Conservation (phyloP, 1,284 basidiomycete species). For the Puccinia novopanici region DNA sequence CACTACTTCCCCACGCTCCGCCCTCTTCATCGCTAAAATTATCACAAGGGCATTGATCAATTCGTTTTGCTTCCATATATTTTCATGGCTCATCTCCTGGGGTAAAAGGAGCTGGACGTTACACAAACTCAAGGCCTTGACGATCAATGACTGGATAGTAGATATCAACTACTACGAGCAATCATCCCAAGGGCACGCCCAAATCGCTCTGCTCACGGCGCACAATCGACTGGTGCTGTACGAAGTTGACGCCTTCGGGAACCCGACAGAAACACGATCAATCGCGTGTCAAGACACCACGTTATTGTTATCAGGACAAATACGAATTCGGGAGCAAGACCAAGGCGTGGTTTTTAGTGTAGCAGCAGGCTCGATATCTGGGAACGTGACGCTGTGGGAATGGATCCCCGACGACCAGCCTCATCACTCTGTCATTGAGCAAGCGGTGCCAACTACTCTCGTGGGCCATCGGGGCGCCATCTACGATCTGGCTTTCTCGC, state of each 20-base stretch:
- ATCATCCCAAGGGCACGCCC: background rate
- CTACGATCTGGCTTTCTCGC: background rate
- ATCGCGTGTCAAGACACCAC: background rate
- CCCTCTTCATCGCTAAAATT: background rate
- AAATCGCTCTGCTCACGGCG: background rate
- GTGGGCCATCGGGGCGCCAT: constrained; percentile 10
- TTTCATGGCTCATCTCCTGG: background rate
- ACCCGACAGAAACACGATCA: background rate
- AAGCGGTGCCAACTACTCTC: background rate
- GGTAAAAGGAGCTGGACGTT: background rate
- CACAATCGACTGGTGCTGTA: constrained; percentile 23
- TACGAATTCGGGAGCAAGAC: background rate
- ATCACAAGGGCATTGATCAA: background rate
- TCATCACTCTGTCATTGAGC: background rate
- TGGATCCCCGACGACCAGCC: background rate
- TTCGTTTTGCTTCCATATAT: background rate
- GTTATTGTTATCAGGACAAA: background rate
- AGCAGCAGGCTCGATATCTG: constrained; percentile 19
- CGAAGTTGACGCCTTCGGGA: background rate
- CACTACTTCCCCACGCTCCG: background rate
- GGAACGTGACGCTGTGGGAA: constrained; percentile 3
- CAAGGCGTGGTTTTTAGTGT: background rate
- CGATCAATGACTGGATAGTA: constrained; percentile 29
- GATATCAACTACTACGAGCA: background rate
- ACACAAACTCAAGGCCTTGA: background rate